Percentiles rank a stretch among this genome's conserved stretches.
Evolutionary conservation across 164 flowering plant genomes (phyloP).

Genomic region (Hamamelis virginiana): DNA sequence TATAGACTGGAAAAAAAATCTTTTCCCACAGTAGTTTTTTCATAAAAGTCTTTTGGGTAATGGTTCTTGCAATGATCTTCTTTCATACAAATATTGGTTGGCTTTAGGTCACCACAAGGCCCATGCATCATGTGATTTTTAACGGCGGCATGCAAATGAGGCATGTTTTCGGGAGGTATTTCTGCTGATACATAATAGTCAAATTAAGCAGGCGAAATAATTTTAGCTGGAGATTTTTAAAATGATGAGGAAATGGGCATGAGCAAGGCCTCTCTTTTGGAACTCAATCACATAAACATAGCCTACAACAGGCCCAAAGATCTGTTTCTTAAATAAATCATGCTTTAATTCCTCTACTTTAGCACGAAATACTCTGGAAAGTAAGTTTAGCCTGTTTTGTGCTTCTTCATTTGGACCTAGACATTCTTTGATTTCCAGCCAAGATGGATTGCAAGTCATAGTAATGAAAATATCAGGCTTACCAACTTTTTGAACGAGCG

Average conservation of each 20-base stretch:
- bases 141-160: background rate
- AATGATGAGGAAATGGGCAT: slow-evolving; percentile 12
- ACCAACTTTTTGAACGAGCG: slow-evolving; percentile 12
- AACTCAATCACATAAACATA: slow-evolving; percentile 11
- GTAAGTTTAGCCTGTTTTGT: slow-evolving; percentile 14
- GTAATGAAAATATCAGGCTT: slow-evolving; percentile 21
- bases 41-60: background rate
- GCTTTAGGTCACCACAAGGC: slow-evolving; percentile 9
- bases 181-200: slow-evolving; percentile 10
- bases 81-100: slow-evolving; percentile 13
- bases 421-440: slow-evolving; percentile 6
- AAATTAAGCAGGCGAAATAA: background rate
- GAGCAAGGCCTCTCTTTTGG: slow-evolving; percentile 21
- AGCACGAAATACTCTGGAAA: slow-evolving; percentile 6
- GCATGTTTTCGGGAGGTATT: background rate
- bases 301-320: slow-evolving; percentile 14
- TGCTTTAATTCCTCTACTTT: slow-evolving; percentile 5
- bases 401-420: background rate
- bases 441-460: slow-evolving; percentile 23
- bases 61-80: background rate
- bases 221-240: background rate
- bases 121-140: slow-evolving; percentile 21
- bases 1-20: slow-evolving; percentile 17
- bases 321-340: background rate
- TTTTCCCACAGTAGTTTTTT: background rate